Conservation (phyloP, 2,329 filamentous ascomycete species). For the Cordyceps tenuipes region DNA sequence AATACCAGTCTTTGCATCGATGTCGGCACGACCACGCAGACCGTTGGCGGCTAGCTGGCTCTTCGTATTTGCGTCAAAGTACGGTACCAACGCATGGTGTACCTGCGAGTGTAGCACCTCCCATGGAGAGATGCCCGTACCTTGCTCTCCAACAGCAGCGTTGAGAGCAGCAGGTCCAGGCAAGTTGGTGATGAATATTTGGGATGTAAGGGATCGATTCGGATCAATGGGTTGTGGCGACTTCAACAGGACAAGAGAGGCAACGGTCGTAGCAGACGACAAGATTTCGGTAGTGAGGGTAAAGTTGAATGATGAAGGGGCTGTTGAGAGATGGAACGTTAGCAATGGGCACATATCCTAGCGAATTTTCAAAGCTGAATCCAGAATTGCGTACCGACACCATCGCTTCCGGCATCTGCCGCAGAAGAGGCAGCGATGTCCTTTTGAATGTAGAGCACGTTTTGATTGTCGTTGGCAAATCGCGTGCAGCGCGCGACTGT, state of each 20-base stretch:
- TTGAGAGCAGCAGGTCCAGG: constrained; percentile 69
- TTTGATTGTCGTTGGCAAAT: constrained; percentile 82
- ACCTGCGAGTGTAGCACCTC: constrained; percentile 89
- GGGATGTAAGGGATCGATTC: constrained; percentile 69
- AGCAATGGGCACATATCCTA: not conserved
- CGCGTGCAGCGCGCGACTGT: constrained; percentile 80
- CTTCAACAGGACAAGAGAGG: constrained; percentile 85
- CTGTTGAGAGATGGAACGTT: constrained; percentile 20
- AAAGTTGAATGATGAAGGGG: constrained; percentile 58
- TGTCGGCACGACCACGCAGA: constrained; percentile 66
- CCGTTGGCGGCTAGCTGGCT: constrained; percentile 60
- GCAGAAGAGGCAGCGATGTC: constrained; percentile 52
- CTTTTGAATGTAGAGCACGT: constrained; percentile 86
- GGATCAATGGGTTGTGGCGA: constrained; percentile 81
- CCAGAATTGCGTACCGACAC: constrained; percentile 30
- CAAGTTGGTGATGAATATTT: constrained; percentile 89
- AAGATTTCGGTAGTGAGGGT: constrained; percentile 75
- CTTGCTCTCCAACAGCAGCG: constrained; percentile 59
- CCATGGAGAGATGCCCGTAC: constrained; percentile 70
- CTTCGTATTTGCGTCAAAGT: constrained; percentile 94
- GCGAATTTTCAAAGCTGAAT: not conserved
- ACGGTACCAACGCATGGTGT: constrained; percentile 84
- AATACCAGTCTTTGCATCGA: constrained; percentile 88
- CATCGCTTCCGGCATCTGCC: constrained; percentile 39
- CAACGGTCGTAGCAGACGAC: constrained; percentile 68